These are phyloP conservation scores for Sphagnum tenellum DNA, from an alignment of 225 moss, liverwort and hornwort genomes.

Conservation along the genomic window DNA sequence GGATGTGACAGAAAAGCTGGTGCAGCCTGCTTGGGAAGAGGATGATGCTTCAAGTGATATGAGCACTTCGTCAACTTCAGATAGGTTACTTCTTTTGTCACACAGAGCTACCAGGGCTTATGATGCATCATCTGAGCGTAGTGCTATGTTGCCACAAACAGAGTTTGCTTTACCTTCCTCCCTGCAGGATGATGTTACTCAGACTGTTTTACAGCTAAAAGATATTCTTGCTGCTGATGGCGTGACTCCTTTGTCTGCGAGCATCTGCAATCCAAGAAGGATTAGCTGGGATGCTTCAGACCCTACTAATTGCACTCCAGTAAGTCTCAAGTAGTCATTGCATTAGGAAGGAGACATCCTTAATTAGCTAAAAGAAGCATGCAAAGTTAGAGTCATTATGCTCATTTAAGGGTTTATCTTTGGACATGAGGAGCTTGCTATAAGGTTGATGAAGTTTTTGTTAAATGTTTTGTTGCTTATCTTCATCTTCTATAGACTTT, in stretches of 20 bases:
- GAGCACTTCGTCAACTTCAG: constrained; percentile 19
- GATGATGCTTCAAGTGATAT: constrained; percentile 44
- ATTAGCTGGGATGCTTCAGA: constrained; percentile 38
- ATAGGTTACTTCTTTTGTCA: constrained; percentile 16
- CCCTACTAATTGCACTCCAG: constrained; percentile 16
- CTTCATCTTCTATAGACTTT: neutral
- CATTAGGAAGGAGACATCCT: neutral
- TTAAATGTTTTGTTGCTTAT: neutral
- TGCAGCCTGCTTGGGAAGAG: constrained; percentile 24
- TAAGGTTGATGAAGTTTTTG: neutral
- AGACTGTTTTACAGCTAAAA: constrained; percentile 27
- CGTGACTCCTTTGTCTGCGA: constrained; percentile 28
- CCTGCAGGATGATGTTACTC: constrained; percentile 25
- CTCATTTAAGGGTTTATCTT: neutral
- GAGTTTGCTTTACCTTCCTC: constrained; percentile 27
- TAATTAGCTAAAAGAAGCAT: neutral
- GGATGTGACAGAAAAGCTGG: constrained; percentile 17
- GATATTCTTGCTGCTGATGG: constrained; percentile 37
- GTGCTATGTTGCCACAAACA: constrained; percentile 10
- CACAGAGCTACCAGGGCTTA: constrained; percentile 14
- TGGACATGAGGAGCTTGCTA: neutral
- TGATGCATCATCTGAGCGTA: constrained; percentile 12
- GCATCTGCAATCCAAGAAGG: constrained; percentile 34
- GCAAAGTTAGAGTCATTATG: neutral
- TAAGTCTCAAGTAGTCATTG: constrained; percentile 9